These are phyloP conservation scores for Penicillium nucicola DNA, from an alignment of 495 filamentous ascomycete species.

Conservation along the genomic window DNA sequence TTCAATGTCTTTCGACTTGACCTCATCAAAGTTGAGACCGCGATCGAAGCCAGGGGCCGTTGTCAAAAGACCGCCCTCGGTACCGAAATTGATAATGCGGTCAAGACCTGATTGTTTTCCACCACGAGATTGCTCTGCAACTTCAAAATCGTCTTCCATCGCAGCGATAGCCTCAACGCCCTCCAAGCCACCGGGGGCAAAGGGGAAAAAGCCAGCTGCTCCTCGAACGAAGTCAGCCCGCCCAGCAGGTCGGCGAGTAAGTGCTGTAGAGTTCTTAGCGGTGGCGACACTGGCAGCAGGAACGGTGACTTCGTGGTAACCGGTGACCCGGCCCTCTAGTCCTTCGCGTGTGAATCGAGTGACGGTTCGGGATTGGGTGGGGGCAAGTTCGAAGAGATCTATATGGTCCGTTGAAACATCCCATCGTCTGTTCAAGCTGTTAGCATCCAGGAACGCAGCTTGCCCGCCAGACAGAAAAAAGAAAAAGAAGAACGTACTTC, in stretches of 20 bases:
- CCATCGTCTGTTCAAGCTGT: conserved; percentile 61
- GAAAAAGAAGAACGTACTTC: conserved; percentile 46
- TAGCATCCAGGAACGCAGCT: conserved; percentile 5
- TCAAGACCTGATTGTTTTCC: conserved; percentile 54
- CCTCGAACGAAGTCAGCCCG: conserved; percentile 94
- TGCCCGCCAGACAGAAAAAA: neutral
- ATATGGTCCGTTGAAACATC: conserved; percentile 71
- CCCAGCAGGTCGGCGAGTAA: conserved; percentile 81
- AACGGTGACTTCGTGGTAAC: conserved; percentile 91
- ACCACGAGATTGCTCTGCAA: conserved; percentile 38
- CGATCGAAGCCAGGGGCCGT: conserved; percentile 78
- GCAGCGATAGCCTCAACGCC: conserved; percentile 77
- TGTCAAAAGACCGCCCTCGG: conserved; percentile 75
- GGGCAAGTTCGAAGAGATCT: conserved; percentile 79
- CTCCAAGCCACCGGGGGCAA: conserved; percentile 89
- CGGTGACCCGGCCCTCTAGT: conserved; percentile 87
- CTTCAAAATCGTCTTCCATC: conserved; percentile 61
- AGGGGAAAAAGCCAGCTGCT: conserved; percentile 92
- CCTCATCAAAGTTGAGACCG: conserved; percentile 71
- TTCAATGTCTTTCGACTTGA: conserved; percentile 51
- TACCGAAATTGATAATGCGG: conserved; percentile 75
- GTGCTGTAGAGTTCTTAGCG: conserved; percentile 93
- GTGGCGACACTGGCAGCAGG: conserved; percentile 85
- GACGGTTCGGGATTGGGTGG: conserved; percentile 88
- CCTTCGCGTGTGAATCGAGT: conserved; percentile 91